These are phyloP conservation scores for Tylopilus cervinicoccineus DNA, from an alignment of 768 basidiomycete genomes.

Conservation along the genomic window DNA sequence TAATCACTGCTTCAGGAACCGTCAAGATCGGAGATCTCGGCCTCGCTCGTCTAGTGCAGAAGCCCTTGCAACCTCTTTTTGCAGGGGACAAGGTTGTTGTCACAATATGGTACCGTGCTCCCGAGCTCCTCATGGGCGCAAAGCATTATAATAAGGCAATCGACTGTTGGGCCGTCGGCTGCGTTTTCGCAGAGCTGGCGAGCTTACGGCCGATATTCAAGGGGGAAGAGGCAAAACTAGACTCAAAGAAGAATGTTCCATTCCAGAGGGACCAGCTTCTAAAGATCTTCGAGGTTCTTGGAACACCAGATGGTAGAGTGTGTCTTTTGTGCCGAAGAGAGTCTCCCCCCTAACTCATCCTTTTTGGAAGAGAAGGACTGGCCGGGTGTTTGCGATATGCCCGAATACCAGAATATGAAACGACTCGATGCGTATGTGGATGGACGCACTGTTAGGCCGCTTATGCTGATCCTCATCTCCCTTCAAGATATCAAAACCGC, in stretches of 20 bases:
- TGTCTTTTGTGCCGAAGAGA: not conserved
- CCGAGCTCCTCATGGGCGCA: constrained; percentile 92
- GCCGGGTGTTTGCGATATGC: constrained; percentile 82
- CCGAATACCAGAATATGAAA: constrained; percentile 82
- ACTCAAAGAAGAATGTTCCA: constrained; percentile 94
- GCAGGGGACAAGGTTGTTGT: constrained; percentile 98
- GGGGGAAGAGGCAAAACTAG: constrained; percentile 97
- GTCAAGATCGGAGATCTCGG: constrained; percentile 99
- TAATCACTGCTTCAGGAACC: constrained; percentile 81
- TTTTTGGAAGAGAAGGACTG: constrained; percentile 70
- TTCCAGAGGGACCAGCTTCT: constrained; percentile 94
- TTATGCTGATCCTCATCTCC: constrained; percentile 12
- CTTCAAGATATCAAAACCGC: constrained; percentile 53
- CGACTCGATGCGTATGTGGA: constrained; percentile 64
- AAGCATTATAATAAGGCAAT: constrained; percentile 97
- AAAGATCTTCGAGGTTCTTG: constrained; percentile 94
- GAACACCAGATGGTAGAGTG: constrained; percentile 72
- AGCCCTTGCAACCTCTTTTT: constrained; percentile 88
- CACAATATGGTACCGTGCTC: constrained; percentile 99
- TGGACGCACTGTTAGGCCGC: not conserved
- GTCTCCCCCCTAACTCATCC: not conserved
- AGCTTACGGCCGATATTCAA: constrained; percentile 97
- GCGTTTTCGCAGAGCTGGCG: constrained; percentile 94
- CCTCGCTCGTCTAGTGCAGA: constrained; percentile 85
- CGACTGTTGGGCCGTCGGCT: constrained; percentile 97